A percentile compares a stretch with the other conserved stretches of the same genome.
These are phyloP conservation scores for Ophiobolus disseminans DNA, from an alignment of 2,329 filamentous ascomycete genomes.

Conservation along the genomic window DNA sequence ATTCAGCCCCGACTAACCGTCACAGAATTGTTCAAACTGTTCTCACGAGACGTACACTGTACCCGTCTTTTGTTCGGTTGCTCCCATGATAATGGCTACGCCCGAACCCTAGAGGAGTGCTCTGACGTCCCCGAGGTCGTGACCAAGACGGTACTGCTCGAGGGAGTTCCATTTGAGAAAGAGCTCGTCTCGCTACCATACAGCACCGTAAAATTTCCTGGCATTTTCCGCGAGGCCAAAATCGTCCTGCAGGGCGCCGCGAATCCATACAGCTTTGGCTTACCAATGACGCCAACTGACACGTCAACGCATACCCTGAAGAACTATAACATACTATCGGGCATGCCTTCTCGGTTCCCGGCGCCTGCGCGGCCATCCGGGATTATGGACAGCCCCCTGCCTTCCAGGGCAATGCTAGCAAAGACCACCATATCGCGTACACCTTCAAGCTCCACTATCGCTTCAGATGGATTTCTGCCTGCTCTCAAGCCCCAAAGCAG, in stretches of 20 bases:
- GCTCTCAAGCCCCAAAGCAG: constrained; percentile 20
- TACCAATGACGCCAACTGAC: constrained; percentile 2
- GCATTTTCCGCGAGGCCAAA: constrained; percentile 63
- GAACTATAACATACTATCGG: constrained; percentile 27
- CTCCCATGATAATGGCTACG: constrained; percentile 64
- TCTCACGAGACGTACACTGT: constrained; percentile 65
- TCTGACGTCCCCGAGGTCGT: constrained; percentile 54
- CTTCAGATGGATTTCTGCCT: constrained; percentile 24
- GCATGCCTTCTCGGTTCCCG: constrained; percentile 38
- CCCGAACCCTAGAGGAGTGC: constrained; percentile 59
- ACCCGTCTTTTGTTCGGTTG: constrained; percentile 67
- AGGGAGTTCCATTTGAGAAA: constrained; percentile 63
- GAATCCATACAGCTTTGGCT: constrained; percentile 5
- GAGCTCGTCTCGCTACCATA: constrained; percentile 61
- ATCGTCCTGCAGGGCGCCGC: constrained; percentile 32
- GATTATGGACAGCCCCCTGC: constrained; percentile 29
- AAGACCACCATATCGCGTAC: constrained; percentile 26
- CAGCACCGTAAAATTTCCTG: constrained; percentile 57
- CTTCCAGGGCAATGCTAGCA: constrained; percentile 7
- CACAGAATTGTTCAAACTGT: constrained; percentile 62
- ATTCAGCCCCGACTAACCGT: constrained; percentile 10
- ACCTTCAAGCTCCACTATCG: constrained; percentile 39
- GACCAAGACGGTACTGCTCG: constrained; percentile 62
- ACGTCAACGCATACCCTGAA: constrained; percentile 11
- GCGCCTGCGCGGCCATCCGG: constrained; percentile 12